Base-by-base conservation (phyloP, 306 rosid genomes). In the Pyrus pyrifolia region DNA sequence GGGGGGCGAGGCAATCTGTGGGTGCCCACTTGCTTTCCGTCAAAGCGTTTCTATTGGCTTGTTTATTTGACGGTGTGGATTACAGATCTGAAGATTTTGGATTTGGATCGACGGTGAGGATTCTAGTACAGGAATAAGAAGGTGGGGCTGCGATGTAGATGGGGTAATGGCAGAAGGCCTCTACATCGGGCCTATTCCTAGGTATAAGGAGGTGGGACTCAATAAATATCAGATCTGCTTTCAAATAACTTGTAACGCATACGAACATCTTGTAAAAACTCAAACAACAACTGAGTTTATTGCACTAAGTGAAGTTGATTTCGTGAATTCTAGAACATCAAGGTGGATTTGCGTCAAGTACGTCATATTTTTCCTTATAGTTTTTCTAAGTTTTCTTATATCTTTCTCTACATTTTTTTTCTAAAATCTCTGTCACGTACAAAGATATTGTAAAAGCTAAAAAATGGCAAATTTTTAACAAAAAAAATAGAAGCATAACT, bases 321-420 rank as follows among this genome's bases (percentile, higher is more conserved):
- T 2, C 2, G 2, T 38, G 0, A 38, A 38, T 38, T 38, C 7
- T 33, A 33, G 2, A 6, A 35, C 2, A 1, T 1, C 0, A 35
- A 6, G 1, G 0, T 0, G 2, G 0, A 2, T 1, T 38, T 7
- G 10, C 10, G 7, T 0, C 0, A 38, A 38, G 2, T 38, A 38
- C 10, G 42, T 2, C 0, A 38, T 38, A 7, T 38, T 38, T 38
- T 7, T 7, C 0, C 2, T 38, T 38, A 0, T 2, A 1, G 0
- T 38, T 0, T 1, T 38, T 38, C 42, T 9, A 6, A 7, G 0
- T 2, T 0, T 38, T 38, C 2, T 0, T 38, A 38, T 38, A 0
- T 38, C 10, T 6, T 38, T 38, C 42, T 38, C 10, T 1, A 38
- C 7, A 10, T 38, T 38, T 38, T 38, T 38, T 9, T 1, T 9